Evolutionary conservation across 371 early-diverging fungal genomes (phyloP).

Genomic region (Catenaria anguillulae): DNA sequence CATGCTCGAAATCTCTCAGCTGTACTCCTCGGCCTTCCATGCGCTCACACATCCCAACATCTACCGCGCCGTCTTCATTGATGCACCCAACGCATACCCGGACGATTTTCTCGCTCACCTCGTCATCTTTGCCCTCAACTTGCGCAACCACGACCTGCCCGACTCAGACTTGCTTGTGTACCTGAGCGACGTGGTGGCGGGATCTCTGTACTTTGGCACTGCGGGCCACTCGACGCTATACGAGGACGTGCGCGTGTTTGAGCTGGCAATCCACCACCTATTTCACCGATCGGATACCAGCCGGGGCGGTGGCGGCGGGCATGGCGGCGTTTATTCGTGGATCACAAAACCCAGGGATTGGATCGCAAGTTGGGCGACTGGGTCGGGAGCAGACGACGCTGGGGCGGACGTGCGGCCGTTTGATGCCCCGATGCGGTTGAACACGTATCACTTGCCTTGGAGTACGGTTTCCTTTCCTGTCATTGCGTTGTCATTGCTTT

Average conservation of each 20-base stretch:
- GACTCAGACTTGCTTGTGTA: conserved; percentile 73
- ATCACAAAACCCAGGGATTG: too few relatives aligned
- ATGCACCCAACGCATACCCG: conserved; percentile 47
- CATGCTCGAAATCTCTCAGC: conserved; percentile 6
- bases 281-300: background rate
- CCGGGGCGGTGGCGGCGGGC: too few relatives aligned
- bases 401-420: background rate
- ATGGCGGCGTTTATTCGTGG: too few relatives aligned
- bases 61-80: conserved; percentile 73
- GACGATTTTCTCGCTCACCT: conserved; percentile 74
- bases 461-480: background rate
- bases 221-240: conserved; percentile 84
- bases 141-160: conserved; percentile 64
- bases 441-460: conserved; percentile 5
- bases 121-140: conserved; percentile 59
- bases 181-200: conserved; percentile 67
- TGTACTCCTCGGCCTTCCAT: conserved; percentile 76
- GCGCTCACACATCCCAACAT: conserved; percentile 71
- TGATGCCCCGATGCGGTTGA: background rate
- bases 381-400: too few relatives aligned
- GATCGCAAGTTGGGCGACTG: too few relatives aligned
- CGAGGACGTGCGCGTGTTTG: conserved; percentile 71
- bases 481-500: too few relatives aligned
- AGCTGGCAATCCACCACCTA: conserved; percentile 15
- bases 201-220: conserved; percentile 62